A percentile compares a stretch with the other conserved stretches of the same genome.
Conservation (phyloP, 106 monocot species). For the Cymbidium sinense region DNA sequence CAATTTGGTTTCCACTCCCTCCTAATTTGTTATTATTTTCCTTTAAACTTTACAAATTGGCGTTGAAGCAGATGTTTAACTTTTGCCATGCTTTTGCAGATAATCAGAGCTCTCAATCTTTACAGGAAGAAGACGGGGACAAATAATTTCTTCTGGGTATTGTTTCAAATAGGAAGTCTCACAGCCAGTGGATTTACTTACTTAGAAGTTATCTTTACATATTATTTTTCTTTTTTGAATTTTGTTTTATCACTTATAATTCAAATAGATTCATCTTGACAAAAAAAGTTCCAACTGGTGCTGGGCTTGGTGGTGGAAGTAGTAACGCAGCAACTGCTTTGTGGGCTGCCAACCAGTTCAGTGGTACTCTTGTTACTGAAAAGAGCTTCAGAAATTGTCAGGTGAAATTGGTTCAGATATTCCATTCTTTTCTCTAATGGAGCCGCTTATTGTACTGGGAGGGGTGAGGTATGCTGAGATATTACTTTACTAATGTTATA, state of each 20-base stretch:
- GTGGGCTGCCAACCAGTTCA: constrained; percentile 98
- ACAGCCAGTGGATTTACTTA: background rate
- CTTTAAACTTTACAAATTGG: no score
- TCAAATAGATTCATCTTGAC: constrained; percentile 82
- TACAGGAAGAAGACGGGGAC: constrained; percentile 91
- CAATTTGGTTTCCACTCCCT: background rate
- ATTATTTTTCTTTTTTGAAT: background rate
- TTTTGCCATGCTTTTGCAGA: constrained; percentile 42
- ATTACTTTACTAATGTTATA: background rate
- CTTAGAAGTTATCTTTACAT: background rate
- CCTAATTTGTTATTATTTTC: background rate
- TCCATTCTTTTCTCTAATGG: constrained; percentile 98
- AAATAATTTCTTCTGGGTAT: constrained; percentile 91
- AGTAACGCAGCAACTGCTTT: constrained; percentile 97
- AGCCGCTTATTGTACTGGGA: constrained; percentile 93
- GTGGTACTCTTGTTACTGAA: constrained; percentile 67
- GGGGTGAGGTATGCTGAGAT: constrained; percentile 75
- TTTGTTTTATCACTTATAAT: background rate
- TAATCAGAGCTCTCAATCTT: constrained; percentile 93
- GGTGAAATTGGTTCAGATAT: constrained; percentile 95
- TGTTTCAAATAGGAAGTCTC: background rate
- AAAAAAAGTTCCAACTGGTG: constrained; percentile 97
- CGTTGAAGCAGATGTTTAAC: no score
- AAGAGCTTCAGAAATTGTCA: constrained; percentile 95
- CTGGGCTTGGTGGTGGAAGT: constrained; percentile 98